Evolutionary conservation across 2,329 filamentous ascomycete species (phyloP).

Genomic region (Colletotrichum sp.): DNA sequence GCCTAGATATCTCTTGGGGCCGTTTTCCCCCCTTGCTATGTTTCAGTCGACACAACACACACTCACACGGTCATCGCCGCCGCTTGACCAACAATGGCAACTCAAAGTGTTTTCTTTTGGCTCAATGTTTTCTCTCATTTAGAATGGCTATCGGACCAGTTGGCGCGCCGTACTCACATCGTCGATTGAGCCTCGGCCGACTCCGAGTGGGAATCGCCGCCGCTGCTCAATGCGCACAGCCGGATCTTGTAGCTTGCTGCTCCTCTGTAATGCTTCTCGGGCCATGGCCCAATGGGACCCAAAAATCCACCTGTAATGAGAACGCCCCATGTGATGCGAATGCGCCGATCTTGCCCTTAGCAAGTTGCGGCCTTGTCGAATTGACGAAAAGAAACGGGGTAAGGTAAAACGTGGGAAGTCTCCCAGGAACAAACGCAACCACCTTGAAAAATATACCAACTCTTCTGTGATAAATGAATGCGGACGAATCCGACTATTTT

Average conservation of each 20-base stretch:
- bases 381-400: neutral
- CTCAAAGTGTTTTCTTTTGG: neutral
- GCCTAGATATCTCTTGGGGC: neutral
- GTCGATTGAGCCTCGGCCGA: neutral
- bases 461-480: neutral
- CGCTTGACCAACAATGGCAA: neutral
- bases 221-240: neutral
- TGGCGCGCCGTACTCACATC: neutral
- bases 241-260: neutral
- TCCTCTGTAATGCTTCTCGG: conserved; percentile 1
- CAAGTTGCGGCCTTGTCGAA: neutral
- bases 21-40: neutral
- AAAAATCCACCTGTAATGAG: conserved; percentile 1
- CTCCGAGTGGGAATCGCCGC: neutral
- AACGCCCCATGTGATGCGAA: conserved; percentile 18
- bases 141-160: neutral
- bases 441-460: neutral
- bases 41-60: conserved; percentile 6
- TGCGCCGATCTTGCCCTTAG: neutral
- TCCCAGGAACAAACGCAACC: neutral
- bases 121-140: neutral
- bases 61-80: neutral
- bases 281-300: neutral
- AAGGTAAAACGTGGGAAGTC: neutral
- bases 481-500: neutral